Conservation (phyloP, 1,284 basidiomycete genomes). For the Hymenochaete sp. region DNA sequence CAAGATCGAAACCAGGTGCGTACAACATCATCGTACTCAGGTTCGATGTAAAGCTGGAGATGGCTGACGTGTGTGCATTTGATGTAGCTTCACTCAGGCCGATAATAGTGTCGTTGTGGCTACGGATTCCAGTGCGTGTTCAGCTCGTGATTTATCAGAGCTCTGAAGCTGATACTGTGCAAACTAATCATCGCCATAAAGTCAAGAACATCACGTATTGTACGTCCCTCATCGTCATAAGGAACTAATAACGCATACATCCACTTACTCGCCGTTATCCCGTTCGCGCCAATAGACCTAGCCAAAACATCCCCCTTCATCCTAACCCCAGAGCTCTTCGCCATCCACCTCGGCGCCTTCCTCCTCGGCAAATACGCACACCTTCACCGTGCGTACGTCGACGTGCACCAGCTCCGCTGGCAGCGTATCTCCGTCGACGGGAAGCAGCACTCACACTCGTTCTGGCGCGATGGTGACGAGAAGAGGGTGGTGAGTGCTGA, state of each 20-base stretch:
- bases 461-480: slow-evolving; percentile 86
- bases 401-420: slow-evolving; percentile 82
- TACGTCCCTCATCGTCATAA: slow-evolving; percentile 24
- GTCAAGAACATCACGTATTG: slow-evolving; percentile 93
- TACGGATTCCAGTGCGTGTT: slow-evolving; percentile 72
- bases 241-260: slow-evolving; percentile 1
- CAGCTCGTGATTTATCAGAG: background rate
- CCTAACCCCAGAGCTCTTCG: slow-evolving; percentile 78
- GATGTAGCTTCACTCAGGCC: slow-evolving; percentile 64
- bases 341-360: slow-evolving; percentile 79
- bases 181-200: slow-evolving; percentile 25
- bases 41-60: slow-evolving; percentile 2
- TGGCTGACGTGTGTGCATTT: background rate
- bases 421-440: slow-evolving; percentile 58
- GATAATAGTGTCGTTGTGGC: slow-evolving; percentile 82
- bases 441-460: slow-evolving; percentile 71
- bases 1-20: slow-evolving; percentile 60
- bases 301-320: slow-evolving; percentile 84
- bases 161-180: background rate
- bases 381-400: slow-evolving; percentile 66
- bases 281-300: slow-evolving; percentile 43
- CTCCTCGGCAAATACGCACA: slow-evolving; percentile 81
- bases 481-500: slow-evolving; percentile 65
- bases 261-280: background rate
- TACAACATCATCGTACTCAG: slow-evolving; percentile 3